Conservation (phyloP, 1,139 yeast species). For the Blastobotrys arbuscula region DNA sequence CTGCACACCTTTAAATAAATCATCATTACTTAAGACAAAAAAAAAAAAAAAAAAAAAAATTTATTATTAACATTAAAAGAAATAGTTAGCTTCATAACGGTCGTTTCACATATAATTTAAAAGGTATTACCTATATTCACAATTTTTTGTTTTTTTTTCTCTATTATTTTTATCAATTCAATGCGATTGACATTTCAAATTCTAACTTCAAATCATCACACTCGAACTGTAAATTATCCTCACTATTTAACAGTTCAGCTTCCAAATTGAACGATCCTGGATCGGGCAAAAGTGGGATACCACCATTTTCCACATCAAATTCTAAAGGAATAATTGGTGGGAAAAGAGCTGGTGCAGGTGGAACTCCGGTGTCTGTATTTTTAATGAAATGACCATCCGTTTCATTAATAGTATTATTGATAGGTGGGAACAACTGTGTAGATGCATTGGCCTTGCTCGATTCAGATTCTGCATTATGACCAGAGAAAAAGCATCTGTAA, state of each 20-base stretch:
- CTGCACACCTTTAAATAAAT: not conserved
- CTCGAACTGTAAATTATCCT: not conserved
- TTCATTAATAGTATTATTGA: too few species aligned
- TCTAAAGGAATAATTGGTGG: constrained; percentile 24
- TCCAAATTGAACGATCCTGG: not conserved
- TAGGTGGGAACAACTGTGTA: not conserved
- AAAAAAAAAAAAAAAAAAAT: too few species aligned
- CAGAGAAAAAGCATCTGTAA: too few species aligned
- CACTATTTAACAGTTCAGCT: not conserved
- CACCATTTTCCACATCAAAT: constrained; percentile 19
- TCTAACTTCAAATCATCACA: not conserved
- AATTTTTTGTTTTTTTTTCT: too few species aligned
- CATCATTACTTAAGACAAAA: not conserved
- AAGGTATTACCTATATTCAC: too few species aligned
- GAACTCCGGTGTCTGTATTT: not conserved
- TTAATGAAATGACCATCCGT: not conserved
- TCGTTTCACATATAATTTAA: too few species aligned
- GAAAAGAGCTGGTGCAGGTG: constrained; percentile 17
- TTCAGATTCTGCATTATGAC: too few species aligned
- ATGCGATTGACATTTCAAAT: constrained; percentile 9
- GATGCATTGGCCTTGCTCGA: not conserved
- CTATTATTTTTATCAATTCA: too few species aligned
- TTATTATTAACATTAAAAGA: not conserved
- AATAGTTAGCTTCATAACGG: too few species aligned
- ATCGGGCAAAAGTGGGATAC: constrained; percentile 27